A percentile compares a stretch with the other conserved stretches of the same genome.
Conservation (phyloP, 163 green algal species). For the Scenedesmus sp. region DNA sequence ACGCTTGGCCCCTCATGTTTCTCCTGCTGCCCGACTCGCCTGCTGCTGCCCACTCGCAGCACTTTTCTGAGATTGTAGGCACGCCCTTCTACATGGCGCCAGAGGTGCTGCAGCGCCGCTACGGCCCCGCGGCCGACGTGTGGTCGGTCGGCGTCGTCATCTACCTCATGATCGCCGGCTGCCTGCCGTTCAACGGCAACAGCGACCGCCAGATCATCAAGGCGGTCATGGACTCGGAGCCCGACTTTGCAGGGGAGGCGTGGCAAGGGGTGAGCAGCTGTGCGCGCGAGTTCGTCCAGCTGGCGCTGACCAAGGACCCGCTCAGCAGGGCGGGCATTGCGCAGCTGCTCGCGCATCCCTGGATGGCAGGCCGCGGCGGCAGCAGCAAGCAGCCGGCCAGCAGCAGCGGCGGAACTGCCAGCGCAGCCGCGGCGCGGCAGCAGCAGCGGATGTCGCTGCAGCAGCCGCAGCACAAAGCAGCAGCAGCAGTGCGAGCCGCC, state of each 20-base stretch:
- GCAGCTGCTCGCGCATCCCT: slow-evolving; percentile 77
- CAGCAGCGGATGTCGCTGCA: not conserved
- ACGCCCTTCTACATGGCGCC: slow-evolving; percentile 79
- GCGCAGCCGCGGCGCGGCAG: not conserved
- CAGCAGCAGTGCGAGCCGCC: not conserved
- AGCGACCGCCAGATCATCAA: slow-evolving; percentile 53
- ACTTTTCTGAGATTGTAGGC: slow-evolving; percentile 72
- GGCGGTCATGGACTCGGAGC: slow-evolving; percentile 55
- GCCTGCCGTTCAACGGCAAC: slow-evolving; percentile 59
- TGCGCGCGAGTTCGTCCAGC: slow-evolving; percentile 68
- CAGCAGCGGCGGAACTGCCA: slow-evolving; percentile 8
- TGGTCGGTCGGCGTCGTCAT: slow-evolving; percentile 72
- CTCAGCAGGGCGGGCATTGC: slow-evolving; percentile 71
- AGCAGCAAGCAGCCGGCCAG: not conserved
- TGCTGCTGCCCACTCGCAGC: not conserved
- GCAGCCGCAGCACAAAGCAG: not conserved
- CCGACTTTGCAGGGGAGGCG: slow-evolving; percentile 63
- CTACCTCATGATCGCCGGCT: slow-evolving; percentile 69
- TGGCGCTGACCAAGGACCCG: slow-evolving; percentile 78
- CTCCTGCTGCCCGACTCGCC: not conserved
- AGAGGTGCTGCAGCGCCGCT: slow-evolving; percentile 76
- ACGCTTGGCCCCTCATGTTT: too few species aligned
- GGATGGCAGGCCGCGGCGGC: slow-evolving; percentile 25
- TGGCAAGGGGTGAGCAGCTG: slow-evolving; percentile 76
- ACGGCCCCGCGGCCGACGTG: slow-evolving; percentile 73